A percentile compares a stretch with the other conserved stretches of the same genome.
Evolutionary conservation across 2,329 filamentous ascomycete species (phyloP).

Genomic region (Neospermospora avenae): DNA sequence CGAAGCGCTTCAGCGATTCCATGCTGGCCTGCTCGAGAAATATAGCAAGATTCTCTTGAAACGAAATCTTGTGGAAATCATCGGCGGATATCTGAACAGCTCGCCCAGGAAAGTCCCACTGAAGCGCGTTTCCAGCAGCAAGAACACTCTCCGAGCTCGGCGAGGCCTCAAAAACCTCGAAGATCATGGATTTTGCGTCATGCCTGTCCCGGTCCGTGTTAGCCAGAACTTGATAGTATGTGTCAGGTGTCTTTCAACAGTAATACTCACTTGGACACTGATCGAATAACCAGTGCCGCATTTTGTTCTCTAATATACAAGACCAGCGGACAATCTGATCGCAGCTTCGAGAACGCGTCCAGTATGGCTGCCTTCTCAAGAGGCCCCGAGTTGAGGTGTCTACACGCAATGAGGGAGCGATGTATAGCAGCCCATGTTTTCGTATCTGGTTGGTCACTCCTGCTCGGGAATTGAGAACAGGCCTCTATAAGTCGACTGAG

Average conservation of each 20-base stretch:
- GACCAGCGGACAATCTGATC: conserved; percentile 36
- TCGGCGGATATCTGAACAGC: conserved; percentile 45
- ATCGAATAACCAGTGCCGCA: conserved; percentile 43
- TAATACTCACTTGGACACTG: conserved; percentile 33
- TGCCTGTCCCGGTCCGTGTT: conserved; percentile 22
- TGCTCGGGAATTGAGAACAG: conserved; percentile 17
- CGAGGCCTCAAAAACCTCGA: conserved; percentile 61
- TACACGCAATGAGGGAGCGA: conserved; percentile 19
- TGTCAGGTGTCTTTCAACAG: neutral
- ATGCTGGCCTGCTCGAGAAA: conserved; percentile 56
- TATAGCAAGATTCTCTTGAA: conserved; percentile 45
- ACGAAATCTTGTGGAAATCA: conserved; percentile 39
- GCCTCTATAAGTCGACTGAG: conserved; percentile 29
- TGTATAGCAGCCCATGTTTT: conserved; percentile 21
- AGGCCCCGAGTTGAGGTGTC: conserved; percentile 19
- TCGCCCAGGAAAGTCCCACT: conserved; percentile 57
- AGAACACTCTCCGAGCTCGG: conserved; percentile 50
- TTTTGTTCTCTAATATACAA: conserved; percentile 47
- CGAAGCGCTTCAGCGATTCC: conserved; percentile 50
- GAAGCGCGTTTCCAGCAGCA: conserved; percentile 47
- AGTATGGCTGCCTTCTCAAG: conserved; percentile 30
- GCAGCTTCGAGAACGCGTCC: conserved; percentile 30
- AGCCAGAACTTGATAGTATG: conserved; percentile 7
- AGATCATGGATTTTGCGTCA: conserved; percentile 37
- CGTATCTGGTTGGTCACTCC: conserved; percentile 18